phyloP scores from a whole-genome alignment of 441 rosid species.

The Croton laevigatus region DNA sequence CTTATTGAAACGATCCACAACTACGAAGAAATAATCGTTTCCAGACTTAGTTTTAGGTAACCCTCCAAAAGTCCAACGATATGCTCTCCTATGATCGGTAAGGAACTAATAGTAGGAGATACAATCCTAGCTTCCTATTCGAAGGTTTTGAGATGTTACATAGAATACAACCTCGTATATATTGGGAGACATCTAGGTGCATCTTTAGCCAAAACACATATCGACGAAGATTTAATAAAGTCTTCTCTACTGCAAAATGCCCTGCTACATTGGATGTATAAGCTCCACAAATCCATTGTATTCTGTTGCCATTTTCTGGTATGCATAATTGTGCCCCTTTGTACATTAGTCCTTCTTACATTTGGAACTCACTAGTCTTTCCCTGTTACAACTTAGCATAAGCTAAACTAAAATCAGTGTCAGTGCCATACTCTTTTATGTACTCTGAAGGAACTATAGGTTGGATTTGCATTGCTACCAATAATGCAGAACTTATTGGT shows the following conservation, averaged over 20 bases:
- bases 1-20: neutral
- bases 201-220: neutral
- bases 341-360: neutral
- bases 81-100: neutral
- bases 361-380: neutral
- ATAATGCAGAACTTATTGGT: neutral
- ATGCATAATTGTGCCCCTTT: too few species aligned
- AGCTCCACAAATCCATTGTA: neutral
- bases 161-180: neutral
- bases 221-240: neutral
- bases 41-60: neutral
- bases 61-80: neutral
- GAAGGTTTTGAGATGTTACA: neutral
- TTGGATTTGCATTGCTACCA: neutral
- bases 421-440: neutral
- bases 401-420: neutral
- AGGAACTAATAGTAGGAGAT: neutral
- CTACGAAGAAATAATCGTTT: neutral
- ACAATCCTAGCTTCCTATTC: neutral
- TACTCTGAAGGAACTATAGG: neutral
- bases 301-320: neutral
- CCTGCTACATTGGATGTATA: neutral
- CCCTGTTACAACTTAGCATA: neutral
- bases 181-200: neutral
- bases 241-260: neutral